Evolutionary conservation across 2,329 filamentous ascomycete genomes (phyloP).

Genomic region (Talaromyces sp.): DNA sequence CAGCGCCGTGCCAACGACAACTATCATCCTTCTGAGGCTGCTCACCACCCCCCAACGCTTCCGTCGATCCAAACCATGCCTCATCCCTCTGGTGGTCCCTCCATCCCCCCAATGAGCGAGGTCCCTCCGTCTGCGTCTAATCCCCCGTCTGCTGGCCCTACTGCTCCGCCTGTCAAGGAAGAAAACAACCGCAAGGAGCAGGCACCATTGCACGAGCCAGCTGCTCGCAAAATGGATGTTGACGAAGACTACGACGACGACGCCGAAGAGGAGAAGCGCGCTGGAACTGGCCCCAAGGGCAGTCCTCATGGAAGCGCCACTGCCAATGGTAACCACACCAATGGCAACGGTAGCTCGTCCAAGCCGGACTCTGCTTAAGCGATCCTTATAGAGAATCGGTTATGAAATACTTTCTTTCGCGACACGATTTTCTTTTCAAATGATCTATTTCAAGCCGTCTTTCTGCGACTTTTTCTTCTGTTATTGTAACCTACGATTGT

Average conservation of each 20-base stretch:
- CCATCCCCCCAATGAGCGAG: conserved; percentile 54
- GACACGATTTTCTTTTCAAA: background rate
- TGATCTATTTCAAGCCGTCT: background rate
- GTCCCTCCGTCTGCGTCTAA: conserved; percentile 37
- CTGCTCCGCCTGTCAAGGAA: conserved; percentile 52
- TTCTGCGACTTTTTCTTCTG: background rate
- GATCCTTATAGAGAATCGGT: background rate
- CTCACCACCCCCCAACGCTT: conserved; percentile 70
- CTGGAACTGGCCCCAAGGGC: conserved; percentile 25
- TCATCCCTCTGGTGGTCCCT: conserved; percentile 46
- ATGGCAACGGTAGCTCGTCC: conserved; percentile 7
- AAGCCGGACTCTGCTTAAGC: conserved; percentile 7
- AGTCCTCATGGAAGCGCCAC: conserved; percentile 29
- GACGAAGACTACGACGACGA: conserved; percentile 98
- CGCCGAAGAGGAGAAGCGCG: conserved; percentile 70
- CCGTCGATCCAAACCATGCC: conserved; percentile 45
- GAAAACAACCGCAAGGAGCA: conserved; percentile 49
- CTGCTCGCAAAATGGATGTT: conserved; percentile 91
- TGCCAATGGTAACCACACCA: conserved; percentile 16
- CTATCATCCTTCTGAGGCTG: conserved; percentile 89
- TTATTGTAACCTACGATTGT: background rate
- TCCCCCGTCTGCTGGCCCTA: conserved; percentile 32
- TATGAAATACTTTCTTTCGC: background rate
- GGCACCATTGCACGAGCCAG: conserved; percentile 65
- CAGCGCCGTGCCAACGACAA: conserved; percentile 68